These are phyloP conservation scores for Erysimum pusillum DNA, from an alignment of 441 rosid species.

Conservation along the genomic window DNA sequence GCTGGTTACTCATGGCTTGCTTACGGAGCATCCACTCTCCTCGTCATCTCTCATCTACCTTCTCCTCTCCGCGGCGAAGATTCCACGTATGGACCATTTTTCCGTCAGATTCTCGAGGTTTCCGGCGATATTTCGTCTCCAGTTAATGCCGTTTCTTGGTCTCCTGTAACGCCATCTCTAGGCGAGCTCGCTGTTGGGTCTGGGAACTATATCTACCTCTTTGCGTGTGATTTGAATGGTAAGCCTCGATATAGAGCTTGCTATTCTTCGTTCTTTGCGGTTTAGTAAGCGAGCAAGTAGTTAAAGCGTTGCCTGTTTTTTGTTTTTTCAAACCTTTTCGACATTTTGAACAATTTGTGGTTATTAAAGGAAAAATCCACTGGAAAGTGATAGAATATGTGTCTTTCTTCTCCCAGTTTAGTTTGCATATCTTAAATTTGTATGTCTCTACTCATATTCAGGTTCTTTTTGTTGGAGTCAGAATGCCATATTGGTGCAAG, in stretches of 20 bases:
- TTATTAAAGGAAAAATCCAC: background rate
- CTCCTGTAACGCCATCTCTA: constrained; percentile 71
- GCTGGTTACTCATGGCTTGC: constrained; percentile 95
- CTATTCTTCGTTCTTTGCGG: constrained; percentile 1
- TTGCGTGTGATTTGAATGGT: constrained; percentile 61
- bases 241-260: constrained; percentile 14
- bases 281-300: constrained; percentile 33
- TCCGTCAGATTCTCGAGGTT: constrained; percentile 85
- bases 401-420: constrained; percentile 18
- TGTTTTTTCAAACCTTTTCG: too few relatives aligned
- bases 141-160: constrained; percentile 82
- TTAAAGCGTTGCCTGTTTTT: too few relatives aligned
- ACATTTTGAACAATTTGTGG: constrained; percentile 12
- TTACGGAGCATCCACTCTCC: constrained; percentile 90
- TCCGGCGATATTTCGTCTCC: constrained; percentile 56
- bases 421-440: constrained; percentile 53
- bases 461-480: constrained; percentile 99
- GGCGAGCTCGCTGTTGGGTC: constrained; percentile 92
- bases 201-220: constrained; percentile 62
- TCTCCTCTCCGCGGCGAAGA: constrained; percentile 79
- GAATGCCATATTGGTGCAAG: constrained; percentile 84
- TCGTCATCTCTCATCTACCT: constrained; percentile 90
- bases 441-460: constrained; percentile 78
- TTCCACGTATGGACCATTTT: constrained; percentile 64
- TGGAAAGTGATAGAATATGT: constrained; percentile 29